These are phyloP conservation scores for Nitzschia putrida DNA, from an alignment of 108 stramenopile species.

Conservation along the genomic window DNA sequence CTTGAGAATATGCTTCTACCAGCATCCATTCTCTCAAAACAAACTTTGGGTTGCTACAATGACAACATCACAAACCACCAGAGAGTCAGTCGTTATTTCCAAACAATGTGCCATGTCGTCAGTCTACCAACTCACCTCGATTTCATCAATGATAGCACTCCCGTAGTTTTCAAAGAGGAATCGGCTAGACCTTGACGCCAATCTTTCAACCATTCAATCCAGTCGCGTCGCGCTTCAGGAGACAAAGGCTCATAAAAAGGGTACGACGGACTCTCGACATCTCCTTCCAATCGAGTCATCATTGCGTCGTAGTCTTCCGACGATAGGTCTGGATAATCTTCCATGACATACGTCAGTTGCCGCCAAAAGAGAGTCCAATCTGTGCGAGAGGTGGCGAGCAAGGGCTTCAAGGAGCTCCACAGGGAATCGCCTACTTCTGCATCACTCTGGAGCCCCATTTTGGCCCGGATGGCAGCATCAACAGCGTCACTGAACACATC, in stretches of 20 bases:
- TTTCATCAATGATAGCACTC: slow-evolving; percentile 55
- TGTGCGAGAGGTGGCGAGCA: slow-evolving; percentile 47
- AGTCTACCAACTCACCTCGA: not conserved
- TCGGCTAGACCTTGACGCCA: slow-evolving; percentile 60
- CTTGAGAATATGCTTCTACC: slow-evolving; percentile 81
- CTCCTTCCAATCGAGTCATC: slow-evolving; percentile 54
- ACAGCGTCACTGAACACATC: slow-evolving; percentile 55
- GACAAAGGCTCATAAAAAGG: slow-evolving; percentile 74
- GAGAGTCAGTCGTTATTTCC: not conserved
- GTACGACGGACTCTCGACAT: slow-evolving; percentile 24
- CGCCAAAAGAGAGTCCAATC: slow-evolving; percentile 90
- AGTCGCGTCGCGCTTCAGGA: slow-evolving; percentile 38
- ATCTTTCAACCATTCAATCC: slow-evolving; percentile 59
- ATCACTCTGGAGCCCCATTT: slow-evolving; percentile 65
- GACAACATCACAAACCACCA: not conserved
- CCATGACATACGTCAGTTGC: slow-evolving; percentile 65
- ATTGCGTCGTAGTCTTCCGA: slow-evolving; percentile 62
- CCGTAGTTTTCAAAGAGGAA: slow-evolving; percentile 6
- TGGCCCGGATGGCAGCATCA: slow-evolving; percentile 53
- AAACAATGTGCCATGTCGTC: not conserved
- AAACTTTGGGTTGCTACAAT: slow-evolving; percentile 70
- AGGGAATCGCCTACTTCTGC: slow-evolving; percentile 54
- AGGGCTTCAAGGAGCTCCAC: slow-evolving; percentile 64
- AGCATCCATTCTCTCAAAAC: slow-evolving; percentile 86
- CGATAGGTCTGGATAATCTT: slow-evolving; percentile 44